Conservation (phyloP, 2,329 filamentous ascomycete species). For the Leptosphaerulina australis region DNA sequence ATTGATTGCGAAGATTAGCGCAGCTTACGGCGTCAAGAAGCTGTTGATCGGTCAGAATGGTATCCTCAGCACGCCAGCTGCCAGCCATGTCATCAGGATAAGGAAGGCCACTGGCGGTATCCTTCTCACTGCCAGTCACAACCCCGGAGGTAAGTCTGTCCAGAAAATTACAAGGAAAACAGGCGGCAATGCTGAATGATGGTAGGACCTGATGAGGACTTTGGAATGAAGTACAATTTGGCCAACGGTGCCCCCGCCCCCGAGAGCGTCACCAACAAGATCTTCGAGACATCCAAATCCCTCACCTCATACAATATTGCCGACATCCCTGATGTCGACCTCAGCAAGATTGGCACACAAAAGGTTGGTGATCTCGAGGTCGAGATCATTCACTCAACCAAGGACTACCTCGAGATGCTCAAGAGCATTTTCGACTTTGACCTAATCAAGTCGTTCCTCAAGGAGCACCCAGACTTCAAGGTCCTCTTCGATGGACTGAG, state of each 20-base stretch:
- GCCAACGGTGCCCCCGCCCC: slow-evolving; percentile 94
- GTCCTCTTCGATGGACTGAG: slow-evolving; percentile 93
- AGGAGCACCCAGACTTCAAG: slow-evolving; percentile 87
- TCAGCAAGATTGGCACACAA: slow-evolving; percentile 79
- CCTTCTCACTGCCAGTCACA: slow-evolving; percentile 95
- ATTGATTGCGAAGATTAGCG: slow-evolving; percentile 94
- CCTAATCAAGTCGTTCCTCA: slow-evolving; percentile 92
- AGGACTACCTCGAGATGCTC: slow-evolving; percentile 92
- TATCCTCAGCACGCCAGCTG: slow-evolving; percentile 94
- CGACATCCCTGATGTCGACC: slow-evolving; percentile 84
- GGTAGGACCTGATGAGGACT: slow-evolving; percentile 87
- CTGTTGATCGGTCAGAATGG: slow-evolving; percentile 94
- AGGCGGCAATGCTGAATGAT: background rate
- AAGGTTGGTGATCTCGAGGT: slow-evolving; percentile 88
- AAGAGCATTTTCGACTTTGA: slow-evolving; percentile 99
- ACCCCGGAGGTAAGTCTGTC: slow-evolving; percentile 77
- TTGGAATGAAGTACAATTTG: slow-evolving; percentile 99
- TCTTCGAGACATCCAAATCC: slow-evolving; percentile 88
- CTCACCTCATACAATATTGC: slow-evolving; percentile 91
- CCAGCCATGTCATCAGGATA: slow-evolving; percentile 94
- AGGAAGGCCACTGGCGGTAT: slow-evolving; percentile 96
- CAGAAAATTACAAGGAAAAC: too few relatives aligned
- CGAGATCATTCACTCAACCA: slow-evolving; percentile 90
- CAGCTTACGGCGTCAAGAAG: slow-evolving; percentile 98
- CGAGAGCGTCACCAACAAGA: slow-evolving; percentile 97